Base-by-base conservation (phyloP, 2,329 filamentous ascomycete genomes). In the Phialemoniopsis sp. region DNA sequence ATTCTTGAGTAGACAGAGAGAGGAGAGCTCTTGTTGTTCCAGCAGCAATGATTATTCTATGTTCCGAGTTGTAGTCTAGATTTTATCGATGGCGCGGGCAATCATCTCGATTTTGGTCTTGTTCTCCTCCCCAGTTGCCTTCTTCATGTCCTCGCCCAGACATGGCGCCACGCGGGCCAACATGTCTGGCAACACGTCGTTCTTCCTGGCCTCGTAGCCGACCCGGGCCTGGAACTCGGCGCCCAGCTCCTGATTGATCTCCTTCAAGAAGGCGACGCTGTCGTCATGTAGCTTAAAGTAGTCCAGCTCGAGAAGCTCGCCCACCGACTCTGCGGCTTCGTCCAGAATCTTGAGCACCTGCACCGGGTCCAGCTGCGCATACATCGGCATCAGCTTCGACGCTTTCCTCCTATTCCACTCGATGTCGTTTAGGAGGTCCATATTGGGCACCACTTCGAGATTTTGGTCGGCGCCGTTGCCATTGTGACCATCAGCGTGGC, bases 301-400 rank as follows among this genome's bases (percentile, higher is more conserved):
- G 31, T 56, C 45, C 9, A 56, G 41, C 5, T 46, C 40, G 8
- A 57, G 46, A 9, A 52, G 35, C 8, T 46, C 52, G 10, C 50
- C 45, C 6, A 56, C 18, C 21, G 51, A 40, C 2, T 44, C 39
- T 8, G 42, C 41, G 21, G 50, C 46, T 5, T 51, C 39, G 29
- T 52, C 52, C 2, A 56, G 37, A 13, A 50, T 37, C 29, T 50
- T 44, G 8, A 56, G 40, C 29, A 51, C 47, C 29, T 51, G 45
- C 16, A 55, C 15, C 4, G 51, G 46, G 9, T 47, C 50, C 13
- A 56, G 38, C 32, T 45, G 40, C 1, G 44, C 39, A 9, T 48
- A 37, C 18, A 38, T 28, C 10, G 41, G 39, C 34, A 36, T 42
- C 28, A 37, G 44, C 13, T 18, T 36, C 15, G 32, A n/a, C 13